phyloP scores from a whole-genome alignment of 495 filamentous ascomycete genomes.

The Letharia columbiana region DNA sequence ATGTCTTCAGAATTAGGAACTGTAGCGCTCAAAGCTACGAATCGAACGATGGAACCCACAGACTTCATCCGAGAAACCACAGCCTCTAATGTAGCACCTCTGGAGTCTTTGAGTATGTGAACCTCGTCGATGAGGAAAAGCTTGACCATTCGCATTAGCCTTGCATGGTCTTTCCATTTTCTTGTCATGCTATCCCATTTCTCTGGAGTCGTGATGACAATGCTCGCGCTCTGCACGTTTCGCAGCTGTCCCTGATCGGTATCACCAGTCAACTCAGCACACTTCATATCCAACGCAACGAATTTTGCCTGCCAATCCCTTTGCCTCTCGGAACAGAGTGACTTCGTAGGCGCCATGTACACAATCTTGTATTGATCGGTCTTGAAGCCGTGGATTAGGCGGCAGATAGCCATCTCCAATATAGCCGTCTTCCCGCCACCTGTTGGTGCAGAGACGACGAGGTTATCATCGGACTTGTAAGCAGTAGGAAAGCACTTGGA shows the following conservation, averaged over 20 bases:
- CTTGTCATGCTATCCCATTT: conserved; percentile 98
- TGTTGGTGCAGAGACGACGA: conserved; percentile 84
- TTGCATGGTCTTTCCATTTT: conserved; percentile 87
- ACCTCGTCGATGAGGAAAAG: conserved; percentile 95
- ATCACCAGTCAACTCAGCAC: conserved; percentile 87
- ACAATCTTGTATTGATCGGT: conserved; percentile 80
- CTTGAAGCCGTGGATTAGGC: conserved; percentile 51
- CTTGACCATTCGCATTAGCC: conserved; percentile 75
- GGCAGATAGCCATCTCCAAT: conserved; percentile 87
- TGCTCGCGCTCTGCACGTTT: conserved; percentile 69
- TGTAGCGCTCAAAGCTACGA: conserved; percentile 87
- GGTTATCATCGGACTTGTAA: conserved; percentile 68
- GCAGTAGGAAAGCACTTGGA: conserved; percentile 73
- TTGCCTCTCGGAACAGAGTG: conserved; percentile 75
- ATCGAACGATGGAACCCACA: conserved; percentile 76
- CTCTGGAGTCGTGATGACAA: conserved; percentile 94
- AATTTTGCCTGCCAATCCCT: conserved; percentile 87
- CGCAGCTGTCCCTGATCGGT: conserved; percentile 67
- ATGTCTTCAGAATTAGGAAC: conserved; percentile 90
- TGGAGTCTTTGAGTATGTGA: conserved; percentile 82
- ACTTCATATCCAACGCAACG: conserved; percentile 59
- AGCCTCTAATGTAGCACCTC: conserved; percentile 89
- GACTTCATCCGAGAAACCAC: conserved; percentile 96
- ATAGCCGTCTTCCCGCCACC: conserved; percentile 91
- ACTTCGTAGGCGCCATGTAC: conserved; percentile 92